phyloP scores from a whole-genome alignment of 2,329 filamentous ascomycete species.

The Colletotrichum ledebouriae region DNA sequence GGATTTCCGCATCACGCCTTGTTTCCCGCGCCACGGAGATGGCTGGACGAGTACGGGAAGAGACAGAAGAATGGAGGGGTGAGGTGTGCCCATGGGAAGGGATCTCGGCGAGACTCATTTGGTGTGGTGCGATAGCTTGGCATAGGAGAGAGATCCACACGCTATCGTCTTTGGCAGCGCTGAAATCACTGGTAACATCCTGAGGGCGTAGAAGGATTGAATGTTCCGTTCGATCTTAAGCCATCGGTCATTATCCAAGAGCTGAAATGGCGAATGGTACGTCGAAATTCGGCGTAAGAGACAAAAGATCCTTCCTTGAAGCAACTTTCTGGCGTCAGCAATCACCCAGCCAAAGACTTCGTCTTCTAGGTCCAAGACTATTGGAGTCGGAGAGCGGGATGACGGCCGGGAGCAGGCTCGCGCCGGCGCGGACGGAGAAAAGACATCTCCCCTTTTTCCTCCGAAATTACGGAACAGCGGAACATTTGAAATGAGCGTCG shows the following conservation, averaged over 20 bases:
- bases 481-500: background rate
- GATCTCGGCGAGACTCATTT: background rate
- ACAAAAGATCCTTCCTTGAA: too few species aligned
- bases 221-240: background rate
- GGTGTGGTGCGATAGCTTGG: background rate
- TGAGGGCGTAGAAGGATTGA: background rate
- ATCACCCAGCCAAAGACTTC: background rate
- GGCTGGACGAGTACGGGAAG: background rate
- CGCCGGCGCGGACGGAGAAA: slow-evolving; percentile 8
- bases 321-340: background rate
- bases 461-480: slow-evolving; percentile 16
- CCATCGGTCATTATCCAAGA: too few species aligned
- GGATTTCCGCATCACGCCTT: background rate
- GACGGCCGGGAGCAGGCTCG: slow-evolving; percentile 33
- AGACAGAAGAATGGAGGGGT: background rate
- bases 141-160: background rate
- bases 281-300: too few species aligned
- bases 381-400: slow-evolving; percentile 5
- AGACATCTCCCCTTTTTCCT: background rate
- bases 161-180: slow-evolving; percentile 11
- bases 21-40: background rate
- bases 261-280: too few species aligned
- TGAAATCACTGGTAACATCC: background rate
- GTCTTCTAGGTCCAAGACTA: slow-evolving; percentile 12
- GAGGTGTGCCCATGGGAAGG: background rate